phyloP scores from a whole-genome alignment of 331 rosid genomes.

The Saraca asoca region DNA sequence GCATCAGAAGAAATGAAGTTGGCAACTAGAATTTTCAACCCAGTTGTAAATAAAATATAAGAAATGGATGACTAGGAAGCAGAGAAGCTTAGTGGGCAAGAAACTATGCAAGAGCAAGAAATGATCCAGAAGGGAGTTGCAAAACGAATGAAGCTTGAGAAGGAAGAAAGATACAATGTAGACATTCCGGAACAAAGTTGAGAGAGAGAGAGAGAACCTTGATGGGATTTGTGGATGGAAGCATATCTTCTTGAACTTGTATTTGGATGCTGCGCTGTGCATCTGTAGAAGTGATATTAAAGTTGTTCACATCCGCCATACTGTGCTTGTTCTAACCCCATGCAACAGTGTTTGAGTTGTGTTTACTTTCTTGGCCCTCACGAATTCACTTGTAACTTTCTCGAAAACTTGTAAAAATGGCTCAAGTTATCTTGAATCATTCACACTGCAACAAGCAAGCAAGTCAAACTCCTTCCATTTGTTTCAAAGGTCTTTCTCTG shows the following conservation, averaged over 20 bases:
- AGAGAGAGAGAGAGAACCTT: conserved; percentile 34
- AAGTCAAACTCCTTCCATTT: conserved; percentile 23
- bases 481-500: not conserved
- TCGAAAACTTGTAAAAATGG: conserved; percentile 13
- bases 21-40: conserved; percentile 4
- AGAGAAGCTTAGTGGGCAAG: conserved; percentile 35
- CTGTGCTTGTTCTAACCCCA: conserved; percentile 14
- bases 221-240: conserved; percentile 37
- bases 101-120: conserved; percentile 20
- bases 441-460: conserved; percentile 16
- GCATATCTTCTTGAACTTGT: conserved; percentile 40
- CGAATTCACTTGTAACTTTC: conserved; percentile 25
- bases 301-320: conserved; percentile 28
- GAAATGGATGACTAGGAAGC: conserved; percentile 31
- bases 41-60: conserved; percentile 8
- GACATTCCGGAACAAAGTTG: not conserved
- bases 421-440: conserved; percentile 25
- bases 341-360: conserved; percentile 24
- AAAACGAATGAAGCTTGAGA: conserved; percentile 25
- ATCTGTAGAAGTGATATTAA: conserved; percentile 4
- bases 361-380: conserved; percentile 40
- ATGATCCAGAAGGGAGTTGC: conserved; percentile 23
- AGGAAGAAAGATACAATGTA: conserved; percentile 26
- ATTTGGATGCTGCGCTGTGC: conserved; percentile 17
- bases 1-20: conserved; percentile 30